Evolutionary conservation across 2,329 filamentous ascomycete species (phyloP), one percentile per base, ranked within the genome.

Genomic region (Phyllosticta citriasiana): DNA sequence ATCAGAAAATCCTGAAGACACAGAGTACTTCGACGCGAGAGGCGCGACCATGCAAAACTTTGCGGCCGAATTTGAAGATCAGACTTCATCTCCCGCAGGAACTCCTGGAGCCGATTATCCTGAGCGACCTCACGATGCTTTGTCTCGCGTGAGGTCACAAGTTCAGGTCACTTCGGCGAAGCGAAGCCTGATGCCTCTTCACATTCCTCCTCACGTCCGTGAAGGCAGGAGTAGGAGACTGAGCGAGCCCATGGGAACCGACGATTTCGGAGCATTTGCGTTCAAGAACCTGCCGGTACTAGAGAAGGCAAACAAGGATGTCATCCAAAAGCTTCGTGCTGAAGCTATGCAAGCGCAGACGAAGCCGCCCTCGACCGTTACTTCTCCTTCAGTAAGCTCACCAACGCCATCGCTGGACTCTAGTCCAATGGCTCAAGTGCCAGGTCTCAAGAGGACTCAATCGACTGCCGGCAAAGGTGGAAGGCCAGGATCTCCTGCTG

Each of bases 251-350:
- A 86, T 93, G 16, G 83, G 85, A 33, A 82, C 87, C 0, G 94
- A 99, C 72, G 95, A 99, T 71, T 99, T 99, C 78, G 94, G 94
- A 33, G 91, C 85, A 64, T 99, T 99, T 74, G 85, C 91, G 50
- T 99, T 96, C 80, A 99, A 99, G 77, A 99, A 99, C 68, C 78
- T 99, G 56, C 92, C 93, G 0, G 93, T 97, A 22, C 80, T 99
- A 19, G 94, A 97, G 69, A 97, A 97, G 74, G 94, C 94, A 60
- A 99, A 99, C 76, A 99, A 99, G 72, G 94, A 99, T 69, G 91
- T 97, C 30, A 96, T 99, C 33, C 92, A 97, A 69, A 97, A 97
- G 73, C 80, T 99, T 62, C 87, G 92, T 10, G 91, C 92, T 24
- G 92, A 97, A 73, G 92, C 94, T 2, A 82, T 97, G 77, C 91